These are phyloP conservation scores for Nakataea oryzae DNA, from an alignment of 2,329 filamentous ascomycete species.

Conservation along the genomic window DNA sequence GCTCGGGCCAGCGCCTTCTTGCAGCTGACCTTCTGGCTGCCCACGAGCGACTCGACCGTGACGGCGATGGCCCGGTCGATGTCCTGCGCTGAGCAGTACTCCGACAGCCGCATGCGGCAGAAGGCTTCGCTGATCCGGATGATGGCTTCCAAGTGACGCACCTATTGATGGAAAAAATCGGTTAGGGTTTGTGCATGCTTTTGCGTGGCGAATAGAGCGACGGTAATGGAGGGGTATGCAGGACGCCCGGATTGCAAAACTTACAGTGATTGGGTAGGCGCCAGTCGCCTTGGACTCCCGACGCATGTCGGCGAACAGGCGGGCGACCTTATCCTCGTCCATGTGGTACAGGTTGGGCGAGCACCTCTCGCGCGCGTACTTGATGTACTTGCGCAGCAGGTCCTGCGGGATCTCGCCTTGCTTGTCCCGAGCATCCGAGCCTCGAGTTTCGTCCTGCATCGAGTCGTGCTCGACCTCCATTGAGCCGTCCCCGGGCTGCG, in stretches of 20 bases:
- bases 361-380: slow-evolving; percentile 85
- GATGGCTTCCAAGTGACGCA: slow-evolving; percentile 94
- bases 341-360: slow-evolving; percentile 92
- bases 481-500: slow-evolving; percentile 26
- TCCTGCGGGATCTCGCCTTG: slow-evolving; percentile 79
- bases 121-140: slow-evolving; percentile 92
- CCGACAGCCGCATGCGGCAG: slow-evolving; percentile 94
- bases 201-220: background rate
- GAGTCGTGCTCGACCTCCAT: slow-evolving; percentile 56
- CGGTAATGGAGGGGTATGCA: too few species aligned
- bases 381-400: slow-evolving; percentile 87
- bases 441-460: slow-evolving; percentile 21
- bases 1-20: slow-evolving; percentile 92
- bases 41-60: slow-evolving; percentile 91
- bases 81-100: slow-evolving; percentile 82
- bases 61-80: slow-evolving; percentile 97
- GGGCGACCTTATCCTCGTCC: slow-evolving; percentile 91
- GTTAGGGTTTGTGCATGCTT: background rate
- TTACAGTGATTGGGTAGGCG: slow-evolving; percentile 93
- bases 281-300: slow-evolving; percentile 87
- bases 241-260: slow-evolving; percentile 25
- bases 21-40: slow-evolving; percentile 91
- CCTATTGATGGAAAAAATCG: slow-evolving; percentile 34
- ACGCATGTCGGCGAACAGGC: slow-evolving; percentile 93
- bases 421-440: slow-evolving; percentile 19